phyloP scores from a whole-genome alignment of 495 filamentous ascomycete species.

The Lasiosphaeria miniovina region DNA sequence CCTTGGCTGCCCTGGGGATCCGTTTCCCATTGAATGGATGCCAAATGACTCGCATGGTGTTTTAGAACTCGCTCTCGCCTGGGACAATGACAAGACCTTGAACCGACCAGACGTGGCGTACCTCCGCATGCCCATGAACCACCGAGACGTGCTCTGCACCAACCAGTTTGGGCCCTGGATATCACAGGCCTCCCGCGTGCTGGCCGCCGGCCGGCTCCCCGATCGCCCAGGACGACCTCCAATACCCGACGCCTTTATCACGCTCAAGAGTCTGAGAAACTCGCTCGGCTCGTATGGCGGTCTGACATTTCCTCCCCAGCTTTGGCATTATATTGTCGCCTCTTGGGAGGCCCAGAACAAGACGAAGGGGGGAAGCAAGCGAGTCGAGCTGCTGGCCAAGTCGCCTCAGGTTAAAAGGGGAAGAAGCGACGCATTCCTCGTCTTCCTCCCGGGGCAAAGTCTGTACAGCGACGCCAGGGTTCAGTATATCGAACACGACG shows the following conservation, averaged over 20 bases:
- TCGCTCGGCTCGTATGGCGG: too few species aligned
- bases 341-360: not conserved
- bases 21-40: conserved; percentile 20
- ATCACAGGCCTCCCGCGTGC: conserved; percentile 17
- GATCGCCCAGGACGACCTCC: conserved; percentile 23
- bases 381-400: conserved; percentile 3
- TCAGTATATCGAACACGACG: conserved; percentile 9
- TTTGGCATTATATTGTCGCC: conserved; percentile 13
- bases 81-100: conserved; percentile 13
- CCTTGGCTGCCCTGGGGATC: conserved; percentile 17
- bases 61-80: conserved; percentile 20
- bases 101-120: conserved; percentile 28
- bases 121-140: conserved; percentile 25
- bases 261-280: not conserved
- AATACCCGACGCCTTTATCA: conserved; percentile 25
- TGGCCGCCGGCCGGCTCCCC: conserved; percentile 19
- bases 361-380: not conserved
- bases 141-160: conserved; percentile 2
- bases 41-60: conserved; percentile 10
- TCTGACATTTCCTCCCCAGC: conserved; percentile 2
- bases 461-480: not conserved
- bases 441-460: conserved; percentile 19
- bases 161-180: conserved; percentile 24
- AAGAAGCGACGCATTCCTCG: conserved; percentile 16
- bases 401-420: not conserved